phyloP scores from a whole-genome alignment of 768 basidiomycete genomes.

The Termitomyces sp. region DNA sequence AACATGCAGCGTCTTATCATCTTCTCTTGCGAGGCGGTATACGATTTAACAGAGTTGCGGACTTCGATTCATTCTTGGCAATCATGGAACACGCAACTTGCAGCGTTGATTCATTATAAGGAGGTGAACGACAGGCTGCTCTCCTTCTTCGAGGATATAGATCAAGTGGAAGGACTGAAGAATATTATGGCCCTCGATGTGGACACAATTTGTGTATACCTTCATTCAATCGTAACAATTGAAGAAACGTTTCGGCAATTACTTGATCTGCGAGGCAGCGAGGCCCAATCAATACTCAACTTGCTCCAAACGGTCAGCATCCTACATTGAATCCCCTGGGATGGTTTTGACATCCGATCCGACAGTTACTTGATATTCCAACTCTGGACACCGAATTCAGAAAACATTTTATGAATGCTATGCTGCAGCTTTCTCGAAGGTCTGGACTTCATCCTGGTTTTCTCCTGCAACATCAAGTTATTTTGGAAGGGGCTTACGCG shows the following conservation, averaged over 20 bases:
- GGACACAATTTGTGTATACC: conserved; percentile 5
- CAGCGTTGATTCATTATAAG: not conserved
- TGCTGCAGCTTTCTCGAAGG: conserved; percentile 21
- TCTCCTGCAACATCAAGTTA: conserved; percentile 12
- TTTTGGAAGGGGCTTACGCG: conserved; percentile 10
- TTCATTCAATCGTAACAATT: conserved; percentile 1
- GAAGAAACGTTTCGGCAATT: not conserved
- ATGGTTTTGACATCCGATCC: not conserved
- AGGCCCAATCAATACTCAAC: conserved; percentile 10
- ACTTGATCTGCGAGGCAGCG: conserved; percentile 1
- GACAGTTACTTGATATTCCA: conserved; percentile 9
- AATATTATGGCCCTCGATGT: conserved; percentile 7
- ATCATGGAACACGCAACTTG: conserved; percentile 1
- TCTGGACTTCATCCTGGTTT: conserved; percentile 22
- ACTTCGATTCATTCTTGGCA: not conserved
- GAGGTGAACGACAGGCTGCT: conserved; percentile 2
- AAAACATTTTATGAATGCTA: conserved; percentile 9
- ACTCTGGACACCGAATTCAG: conserved; percentile 5
- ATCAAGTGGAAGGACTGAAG: conserved; percentile 1
- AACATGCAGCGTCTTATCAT: conserved; percentile 3
- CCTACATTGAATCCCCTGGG: too few species aligned
- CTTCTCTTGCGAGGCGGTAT: conserved; percentile 1
- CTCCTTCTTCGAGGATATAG: conserved; percentile 1
- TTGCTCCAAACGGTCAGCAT: conserved; percentile 9
- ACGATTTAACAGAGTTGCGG: not conserved